phyloP scores from a whole-genome alignment of 805 yeast species.

The Ogataea henricii region DNA sequence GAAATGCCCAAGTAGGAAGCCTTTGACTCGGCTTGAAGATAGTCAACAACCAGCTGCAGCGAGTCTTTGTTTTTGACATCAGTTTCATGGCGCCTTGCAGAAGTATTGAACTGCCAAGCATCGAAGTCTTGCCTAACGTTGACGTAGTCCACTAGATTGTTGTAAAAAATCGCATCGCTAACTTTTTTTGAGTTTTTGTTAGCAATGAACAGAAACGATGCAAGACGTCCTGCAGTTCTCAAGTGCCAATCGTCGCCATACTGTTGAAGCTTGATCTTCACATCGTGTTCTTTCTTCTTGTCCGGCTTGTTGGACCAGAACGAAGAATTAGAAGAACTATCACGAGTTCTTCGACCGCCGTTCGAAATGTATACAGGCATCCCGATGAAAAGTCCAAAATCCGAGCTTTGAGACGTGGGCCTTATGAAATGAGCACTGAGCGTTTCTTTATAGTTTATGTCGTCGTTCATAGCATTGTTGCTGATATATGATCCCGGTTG shows the following conservation, averaged over 20 bases:
- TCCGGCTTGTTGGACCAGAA: constrained; percentile 20
- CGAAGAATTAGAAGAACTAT: constrained; percentile 9
- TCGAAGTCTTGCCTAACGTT: constrained; percentile 81
- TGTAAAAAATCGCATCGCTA: constrained; percentile 61
- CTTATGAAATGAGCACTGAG: constrained; percentile 28
- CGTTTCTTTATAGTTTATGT: constrained; percentile 33
- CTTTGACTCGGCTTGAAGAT: constrained; percentile 40
- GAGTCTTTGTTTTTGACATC: constrained; percentile 20
- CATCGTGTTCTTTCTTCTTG: constrained; percentile 23
- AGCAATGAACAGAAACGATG: constrained; percentile 57
- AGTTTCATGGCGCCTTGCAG: constrained; percentile 22
- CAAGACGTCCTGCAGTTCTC: constrained; percentile 60
- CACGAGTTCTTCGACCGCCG: constrained; percentile 16
- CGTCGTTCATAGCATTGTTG: constrained; percentile 25
- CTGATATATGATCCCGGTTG: constrained; percentile 22
- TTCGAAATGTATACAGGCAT: constrained; percentile 29
- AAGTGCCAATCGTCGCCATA: constrained; percentile 86
- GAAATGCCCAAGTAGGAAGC: constrained; percentile 39
- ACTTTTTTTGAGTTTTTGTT: constrained; percentile 41
- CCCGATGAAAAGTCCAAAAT: constrained; percentile 28
- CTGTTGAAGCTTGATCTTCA: constrained; percentile 51
- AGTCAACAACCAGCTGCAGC: constrained; percentile 46
- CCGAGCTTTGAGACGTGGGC: constrained; percentile 28
- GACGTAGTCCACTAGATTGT: constrained; percentile 77
- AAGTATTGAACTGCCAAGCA: constrained; percentile 64